Evolutionary conservation across 2,329 filamentous ascomycete species (phyloP), one percentile per base, ranked within the genome.

Genomic region (Xylariaceae sp.): DNA sequence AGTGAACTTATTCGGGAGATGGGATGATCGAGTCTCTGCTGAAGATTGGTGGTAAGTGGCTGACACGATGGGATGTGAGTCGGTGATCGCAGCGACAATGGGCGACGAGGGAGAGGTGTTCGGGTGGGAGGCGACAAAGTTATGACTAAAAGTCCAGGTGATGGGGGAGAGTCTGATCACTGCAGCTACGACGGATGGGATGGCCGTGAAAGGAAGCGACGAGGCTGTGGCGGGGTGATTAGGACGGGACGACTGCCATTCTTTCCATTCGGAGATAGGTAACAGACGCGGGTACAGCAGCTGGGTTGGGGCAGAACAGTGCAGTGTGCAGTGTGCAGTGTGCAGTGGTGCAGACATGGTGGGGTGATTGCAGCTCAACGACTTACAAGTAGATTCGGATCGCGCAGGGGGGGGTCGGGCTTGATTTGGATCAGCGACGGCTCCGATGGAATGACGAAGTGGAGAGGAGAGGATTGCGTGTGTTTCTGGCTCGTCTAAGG

Each of bases 171-270:
- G 22, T 28, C 7, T 4, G 22, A 28, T 4, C 7, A 7, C 7
- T 28, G 22, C 22, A 28, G 22, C 22, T 28, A 28, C 34, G 34
- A 14, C 13, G 34, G 16, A 38, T 36, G 33, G 33, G 10, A 14
- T 38, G 34, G 34, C 10, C 13, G 34, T 38, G 11, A 42, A 52
- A 31, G 31, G 38, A 49, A n/a, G 36, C 14, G 43, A 22, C 46
- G 45, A 53, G 50, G 50, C 50, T 53, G 31, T 42, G 18, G 50
- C 50, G 50, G 46, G 50, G 45, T 46, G 45, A 52, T 48, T 19
- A 38, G 18, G 36, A 13, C 17, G 9, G 5, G n/a, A 5, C 40
- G 5, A 19, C 6, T 31, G 22, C n/a, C 31, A 43, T 16, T 42
- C 22, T 5, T 7, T 45, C 42, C 22, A 28, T 7, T 45, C 42